Conservation (phyloP, 306 rosid species). For the Alnus glutinosa region DNA sequence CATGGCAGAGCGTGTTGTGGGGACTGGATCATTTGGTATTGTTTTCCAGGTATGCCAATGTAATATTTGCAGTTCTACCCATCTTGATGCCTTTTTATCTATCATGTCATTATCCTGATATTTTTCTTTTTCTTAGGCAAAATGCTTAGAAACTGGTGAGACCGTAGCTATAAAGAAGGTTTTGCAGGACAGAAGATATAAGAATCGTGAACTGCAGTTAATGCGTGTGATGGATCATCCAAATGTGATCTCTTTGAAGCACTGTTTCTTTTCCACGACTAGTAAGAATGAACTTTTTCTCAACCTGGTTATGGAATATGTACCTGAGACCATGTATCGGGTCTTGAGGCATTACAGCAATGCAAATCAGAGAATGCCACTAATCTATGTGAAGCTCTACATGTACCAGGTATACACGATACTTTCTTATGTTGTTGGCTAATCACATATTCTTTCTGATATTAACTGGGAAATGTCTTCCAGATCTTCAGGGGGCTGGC, state of each 20-base stretch:
- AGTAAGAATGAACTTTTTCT: slow-evolving; percentile 87
- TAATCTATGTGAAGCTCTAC: slow-evolving; percentile 84
- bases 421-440: slow-evolving; percentile 19
- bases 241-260: slow-evolving; percentile 85
- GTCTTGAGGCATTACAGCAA: slow-evolving; percentile 79
- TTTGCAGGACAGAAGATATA: slow-evolving; percentile 85
- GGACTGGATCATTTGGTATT: slow-evolving; percentile 91
- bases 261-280: slow-evolving; percentile 95
- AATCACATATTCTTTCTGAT: slow-evolving; percentile 21
- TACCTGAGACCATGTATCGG: slow-evolving; percentile 84
- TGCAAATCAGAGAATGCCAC: slow-evolving; percentile 86
- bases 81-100: not conserved
- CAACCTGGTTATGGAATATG: slow-evolving; percentile 97
- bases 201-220: slow-evolving; percentile 88
- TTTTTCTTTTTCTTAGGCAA: slow-evolving; percentile 56
- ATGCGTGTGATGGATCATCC: slow-evolving; percentile 99
- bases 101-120: not conserved
- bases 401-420: slow-evolving; percentile 72
- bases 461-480: slow-evolving; percentile 8
- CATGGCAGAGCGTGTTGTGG: slow-evolving; percentile 96
- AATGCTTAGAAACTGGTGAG: slow-evolving; percentile 94
- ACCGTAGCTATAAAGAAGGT: slow-evolving; percentile 94
- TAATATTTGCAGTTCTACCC: slow-evolving; percentile 7
- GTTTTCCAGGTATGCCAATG: slow-evolving; percentile 76
- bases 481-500: slow-evolving; percentile 96